A percentile compares a stretch with the other conserved stretches of the same genome.
These are phyloP conservation scores for Schizonepeta tenuifolia DNA, from an alignment of 257 asterid species.

Conservation along the genomic window DNA sequence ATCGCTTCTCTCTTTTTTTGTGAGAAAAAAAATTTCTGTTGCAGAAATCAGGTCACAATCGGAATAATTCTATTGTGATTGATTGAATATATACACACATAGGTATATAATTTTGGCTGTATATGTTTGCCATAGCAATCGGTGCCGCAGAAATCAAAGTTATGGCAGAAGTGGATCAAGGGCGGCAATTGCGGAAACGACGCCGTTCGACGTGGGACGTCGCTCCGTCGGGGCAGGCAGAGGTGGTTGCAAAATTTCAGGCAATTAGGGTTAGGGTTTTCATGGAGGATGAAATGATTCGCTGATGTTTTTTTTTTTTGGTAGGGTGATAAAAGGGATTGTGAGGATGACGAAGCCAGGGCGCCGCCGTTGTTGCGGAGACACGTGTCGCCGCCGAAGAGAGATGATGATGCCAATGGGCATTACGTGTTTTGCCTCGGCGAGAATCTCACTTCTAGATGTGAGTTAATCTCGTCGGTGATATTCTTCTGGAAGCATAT, in stretches of 20 bases:
- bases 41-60: slow-evolving; percentile 33
- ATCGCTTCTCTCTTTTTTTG: background rate
- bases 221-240: slow-evolving; percentile 47
- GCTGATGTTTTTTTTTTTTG: background rate
- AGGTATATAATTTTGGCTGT: slow-evolving; percentile 18
- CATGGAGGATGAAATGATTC: background rate
- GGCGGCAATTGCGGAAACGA: slow-evolving; percentile 52
- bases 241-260: slow-evolving; percentile 39
- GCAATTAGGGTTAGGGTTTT: slow-evolving; percentile 41
- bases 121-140: slow-evolving; percentile 14
- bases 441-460: slow-evolving; percentile 84
- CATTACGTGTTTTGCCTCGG: slow-evolving; percentile 74
- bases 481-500: background rate
- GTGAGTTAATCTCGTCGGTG: slow-evolving; percentile 39
- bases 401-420: slow-evolving; percentile 76
- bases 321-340: slow-evolving; percentile 47
- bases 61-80: background rate
- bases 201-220: slow-evolving; percentile 71
- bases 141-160: slow-evolving; percentile 29
- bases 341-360: slow-evolving; percentile 44
- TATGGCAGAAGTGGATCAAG: slow-evolving; percentile 50
- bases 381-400: slow-evolving; percentile 68
- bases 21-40: background rate
- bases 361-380: slow-evolving; percentile 42
- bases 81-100: background rate